Evolutionary conservation across 1,284 basidiomycete species (phyloP).

Genomic region (Cystobasidium pallidum): DNA sequence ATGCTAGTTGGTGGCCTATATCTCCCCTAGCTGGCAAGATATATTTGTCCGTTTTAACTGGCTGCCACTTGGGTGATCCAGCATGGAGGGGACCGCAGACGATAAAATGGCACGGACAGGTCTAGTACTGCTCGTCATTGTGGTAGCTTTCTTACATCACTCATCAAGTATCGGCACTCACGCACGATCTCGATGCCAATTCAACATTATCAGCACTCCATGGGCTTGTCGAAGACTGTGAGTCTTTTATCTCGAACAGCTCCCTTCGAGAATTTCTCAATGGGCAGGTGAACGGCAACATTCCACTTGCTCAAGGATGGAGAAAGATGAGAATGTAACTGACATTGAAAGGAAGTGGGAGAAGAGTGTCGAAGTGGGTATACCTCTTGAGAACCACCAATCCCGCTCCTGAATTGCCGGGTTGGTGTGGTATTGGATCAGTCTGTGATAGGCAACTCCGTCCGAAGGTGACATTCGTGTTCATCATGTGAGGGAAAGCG

Average conservation of each 20-base stretch:
- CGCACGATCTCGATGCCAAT: neutral
- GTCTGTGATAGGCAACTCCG: too few relatives aligned
- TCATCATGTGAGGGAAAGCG: too few relatives aligned
- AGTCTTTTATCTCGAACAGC: neutral
- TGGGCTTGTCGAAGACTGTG: neutral
- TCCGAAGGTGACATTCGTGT: too few relatives aligned
- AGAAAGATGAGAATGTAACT: neutral
- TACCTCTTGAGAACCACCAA: neutral
- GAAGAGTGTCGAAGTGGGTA: neutral
- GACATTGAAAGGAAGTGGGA: neutral
- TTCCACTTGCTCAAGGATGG: too few relatives aligned
- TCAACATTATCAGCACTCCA: neutral
- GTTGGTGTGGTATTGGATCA: too few relatives aligned
- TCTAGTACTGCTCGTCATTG: neutral
- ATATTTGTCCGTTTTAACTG: too few relatives aligned
- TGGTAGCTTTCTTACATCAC: neutral
- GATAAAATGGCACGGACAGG: constrained; percentile 2
- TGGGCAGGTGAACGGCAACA: too few relatives aligned
- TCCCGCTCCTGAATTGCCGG: too few relatives aligned
- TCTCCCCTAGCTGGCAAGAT: too few relatives aligned
- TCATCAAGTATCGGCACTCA: neutral
- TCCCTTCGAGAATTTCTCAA: too few relatives aligned
- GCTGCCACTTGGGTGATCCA: constrained; percentile 4
- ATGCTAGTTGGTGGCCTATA: too few relatives aligned
- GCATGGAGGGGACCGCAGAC: neutral